Percentiles rank a stretch among this genome's conserved stretches.
Conservation (phyloP, 2,329 filamentous ascomycete genomes). For the Fusarium brachygibbosum region DNA sequence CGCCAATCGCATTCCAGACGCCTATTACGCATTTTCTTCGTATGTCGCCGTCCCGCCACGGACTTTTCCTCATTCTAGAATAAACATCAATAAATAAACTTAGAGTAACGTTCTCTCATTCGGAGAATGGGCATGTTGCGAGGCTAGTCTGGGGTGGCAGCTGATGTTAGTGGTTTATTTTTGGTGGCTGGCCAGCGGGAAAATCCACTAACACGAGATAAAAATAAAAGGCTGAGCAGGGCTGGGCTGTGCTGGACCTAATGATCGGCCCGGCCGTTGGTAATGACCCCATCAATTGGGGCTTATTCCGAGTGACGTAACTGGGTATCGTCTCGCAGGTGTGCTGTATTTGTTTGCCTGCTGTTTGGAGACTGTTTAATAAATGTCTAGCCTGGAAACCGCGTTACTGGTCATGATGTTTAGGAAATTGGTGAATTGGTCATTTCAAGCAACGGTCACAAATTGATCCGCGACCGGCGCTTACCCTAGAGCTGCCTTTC, state of each 20-base stretch:
- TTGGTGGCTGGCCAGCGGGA: slow-evolving; percentile 8
- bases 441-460: too few species aligned
- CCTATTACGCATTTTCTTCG: background rate
- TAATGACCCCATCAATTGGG: background rate
- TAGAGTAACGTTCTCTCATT: slow-evolving; percentile 10
- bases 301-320: background rate
- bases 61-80: background rate
- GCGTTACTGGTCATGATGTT: too few species aligned
- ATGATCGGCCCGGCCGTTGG: slow-evolving; percentile 1
- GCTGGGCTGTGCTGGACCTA: background rate
- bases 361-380: background rate
- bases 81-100: background rate
- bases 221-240: slow-evolving; percentile 15
- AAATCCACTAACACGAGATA: slow-evolving; percentile 22
- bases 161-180: slow-evolving; percentile 1
- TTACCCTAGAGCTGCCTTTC: too few species aligned
- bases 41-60: background rate
- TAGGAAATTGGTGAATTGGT: too few species aligned
- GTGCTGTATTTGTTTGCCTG: background rate
- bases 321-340: too few species aligned
- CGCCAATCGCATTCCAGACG: slow-evolving; percentile 11
- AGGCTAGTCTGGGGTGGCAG: background rate
- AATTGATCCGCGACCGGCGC: too few species aligned
- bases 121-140: background rate
- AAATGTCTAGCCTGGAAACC: background rate